Evolutionary conservation across 1,284 basidiomycete genomes (phyloP).

Genomic region (Fomitopsis pinicola): DNA sequence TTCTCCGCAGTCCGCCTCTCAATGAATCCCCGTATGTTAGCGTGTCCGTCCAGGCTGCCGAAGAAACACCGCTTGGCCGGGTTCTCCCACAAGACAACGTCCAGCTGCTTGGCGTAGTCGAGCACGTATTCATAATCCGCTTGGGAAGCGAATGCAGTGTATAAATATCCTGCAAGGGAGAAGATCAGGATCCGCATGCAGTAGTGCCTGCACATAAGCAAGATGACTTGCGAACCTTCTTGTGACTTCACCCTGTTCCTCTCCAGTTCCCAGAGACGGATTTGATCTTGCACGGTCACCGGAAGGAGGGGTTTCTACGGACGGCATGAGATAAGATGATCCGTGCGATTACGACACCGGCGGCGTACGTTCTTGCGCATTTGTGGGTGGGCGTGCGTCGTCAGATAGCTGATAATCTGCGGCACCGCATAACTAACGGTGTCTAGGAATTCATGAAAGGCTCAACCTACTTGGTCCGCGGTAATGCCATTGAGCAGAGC

Average conservation of each 20-base stretch:
- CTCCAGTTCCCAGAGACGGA: constrained; percentile 97
- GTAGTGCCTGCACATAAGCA: constrained; percentile 16
- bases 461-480: constrained; percentile 78
- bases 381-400: constrained; percentile 94
- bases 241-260: constrained; percentile 86
- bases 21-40: constrained; percentile 76
- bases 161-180: constrained; percentile 67
- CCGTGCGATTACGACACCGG: background rate
- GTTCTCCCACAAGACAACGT: constrained; percentile 80
- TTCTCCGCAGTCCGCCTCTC: constrained; percentile 44
- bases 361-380: constrained; percentile 87
- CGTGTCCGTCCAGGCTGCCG: constrained; percentile 76
- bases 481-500: constrained; percentile 95
- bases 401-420: constrained; percentile 93
- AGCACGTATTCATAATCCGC: constrained; percentile 86
- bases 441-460: background rate
- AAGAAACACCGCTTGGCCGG: constrained; percentile 75
- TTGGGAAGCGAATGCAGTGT: constrained; percentile 82
- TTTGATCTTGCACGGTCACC: constrained; percentile 97
- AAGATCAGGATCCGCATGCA: constrained; percentile 19
- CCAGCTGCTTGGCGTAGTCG: constrained; percentile 80
- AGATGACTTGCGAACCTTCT: constrained; percentile 56
- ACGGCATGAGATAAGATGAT: background rate
- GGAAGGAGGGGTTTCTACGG: constrained; percentile 82
- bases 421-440: background rate